phyloP scores from a whole-genome alignment of 2,329 filamentous ascomycete genomes.

The Fusarium lateritium region DNA sequence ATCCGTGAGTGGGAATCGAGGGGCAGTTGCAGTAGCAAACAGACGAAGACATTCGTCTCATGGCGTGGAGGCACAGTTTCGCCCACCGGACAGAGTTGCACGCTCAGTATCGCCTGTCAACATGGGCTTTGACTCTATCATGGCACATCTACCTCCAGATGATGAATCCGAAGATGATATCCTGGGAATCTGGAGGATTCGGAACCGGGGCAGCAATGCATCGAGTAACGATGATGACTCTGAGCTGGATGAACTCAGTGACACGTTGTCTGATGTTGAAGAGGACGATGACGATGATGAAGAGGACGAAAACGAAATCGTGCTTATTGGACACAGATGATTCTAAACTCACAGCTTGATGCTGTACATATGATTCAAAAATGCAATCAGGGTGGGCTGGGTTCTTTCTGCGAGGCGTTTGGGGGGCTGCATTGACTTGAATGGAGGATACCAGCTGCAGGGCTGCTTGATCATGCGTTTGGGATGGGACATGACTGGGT shows the following conservation, averaged over 20 bases:
- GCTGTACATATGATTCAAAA: conserved; percentile 1
- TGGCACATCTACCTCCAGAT: conserved; percentile 51
- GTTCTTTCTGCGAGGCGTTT: conserved; percentile 46
- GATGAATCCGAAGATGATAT: conserved; percentile 70
- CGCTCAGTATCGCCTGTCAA: conserved; percentile 61
- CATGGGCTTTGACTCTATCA: conserved; percentile 46
- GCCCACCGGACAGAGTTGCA: conserved; percentile 59
- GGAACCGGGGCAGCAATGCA: conserved; percentile 63
- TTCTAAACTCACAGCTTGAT: conserved; percentile 16
- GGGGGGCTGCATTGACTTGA: conserved; percentile 31
- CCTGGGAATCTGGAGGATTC: conserved; percentile 69
- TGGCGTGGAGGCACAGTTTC: conserved; percentile 52
- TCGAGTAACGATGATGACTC: conserved; percentile 64
- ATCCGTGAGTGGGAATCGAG: conserved; percentile 30
- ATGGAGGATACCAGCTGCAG: conserved; percentile 21
- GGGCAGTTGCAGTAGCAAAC: conserved; percentile 39
- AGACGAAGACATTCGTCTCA: conserved; percentile 59
- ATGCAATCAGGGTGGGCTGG: conserved; percentile 12
- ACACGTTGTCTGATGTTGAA: conserved; percentile 59
- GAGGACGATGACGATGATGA: conserved; percentile 66
- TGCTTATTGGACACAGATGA: conserved; percentile 66
- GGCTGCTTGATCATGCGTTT: conserved; percentile 26
- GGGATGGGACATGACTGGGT: conserved; percentile 25
- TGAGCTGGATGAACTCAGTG: conserved; percentile 59
- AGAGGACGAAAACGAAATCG: conserved; percentile 66